Base-by-base conservation (phyloP, 2,329 filamentous ascomycete genomes). In the Stenocarpella maydis region DNA sequence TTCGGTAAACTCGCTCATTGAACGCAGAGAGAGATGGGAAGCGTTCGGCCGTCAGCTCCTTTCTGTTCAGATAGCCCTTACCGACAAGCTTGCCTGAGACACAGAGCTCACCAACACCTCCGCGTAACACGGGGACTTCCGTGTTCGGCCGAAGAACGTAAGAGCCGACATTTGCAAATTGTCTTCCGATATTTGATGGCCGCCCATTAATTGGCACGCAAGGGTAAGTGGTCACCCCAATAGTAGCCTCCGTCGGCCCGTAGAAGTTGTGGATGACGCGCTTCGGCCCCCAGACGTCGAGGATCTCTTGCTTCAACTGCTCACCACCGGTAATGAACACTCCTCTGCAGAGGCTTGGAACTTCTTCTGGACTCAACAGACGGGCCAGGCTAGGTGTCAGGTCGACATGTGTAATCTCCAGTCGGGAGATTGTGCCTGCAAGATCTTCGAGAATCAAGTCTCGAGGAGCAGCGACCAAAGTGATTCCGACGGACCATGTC, bases 261-360 rank as follows among this genome's bases (percentile, higher is more conserved):
- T 97, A 94, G 3, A 94, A 94, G 75, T 98, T 98, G 82, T 97
- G 95, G 17, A 98, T 94, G 52, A 94, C 93, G 1, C 86, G 86
- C 68, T 90, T 86, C 0, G 90, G 86, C 0, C 95, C 95, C 95
- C 95, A 98, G 0, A 85, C 87, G 74, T 97, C 92, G 2, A 98
- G 83, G 58, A 97, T 97, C 72, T 97, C 95, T 75, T 96, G 93
- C 74, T 93, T 95, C 21, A 98, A 82, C 64, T 92, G 90, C 77
- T 98, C 95, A 2, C 95, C 95, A 9, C 95, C 95, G 0, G 95
- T 97, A 73, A 98, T 97, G 77, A 98, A 98, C 0, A 97, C 92
- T 3, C 95, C 94, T 55, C 86, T 87, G 73, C 91, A 93, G 1
- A 98, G 82, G 34, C 86, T 91, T 1, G 95, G 94, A 0, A 95